phyloP scores from a whole-genome alignment of 225 moss, liverwort and hornwort species.

The Marchantia polymorpha region DNA sequence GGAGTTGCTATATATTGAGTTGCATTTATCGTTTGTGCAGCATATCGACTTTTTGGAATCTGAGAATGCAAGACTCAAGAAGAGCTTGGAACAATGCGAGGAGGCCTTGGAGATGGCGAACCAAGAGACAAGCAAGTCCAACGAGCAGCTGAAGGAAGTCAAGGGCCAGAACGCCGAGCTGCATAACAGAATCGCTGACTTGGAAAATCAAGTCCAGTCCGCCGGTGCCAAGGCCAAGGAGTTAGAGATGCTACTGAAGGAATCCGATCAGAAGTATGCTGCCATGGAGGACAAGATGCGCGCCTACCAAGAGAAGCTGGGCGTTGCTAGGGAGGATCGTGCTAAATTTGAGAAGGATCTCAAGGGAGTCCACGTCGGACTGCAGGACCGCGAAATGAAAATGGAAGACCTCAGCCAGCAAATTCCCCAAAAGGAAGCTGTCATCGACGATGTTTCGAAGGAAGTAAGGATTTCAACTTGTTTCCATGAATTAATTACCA shows the following conservation, averaged over 20 bases:
- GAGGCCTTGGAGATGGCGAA: slow-evolving; percentile 64
- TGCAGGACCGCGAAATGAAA: slow-evolving; percentile 43
- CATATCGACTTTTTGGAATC: slow-evolving; percentile 42
- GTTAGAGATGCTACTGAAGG: slow-evolving; percentile 44
- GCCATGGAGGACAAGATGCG: slow-evolving; percentile 37
- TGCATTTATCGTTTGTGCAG: slow-evolving; percentile 23
- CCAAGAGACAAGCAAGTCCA: slow-evolving; percentile 55
- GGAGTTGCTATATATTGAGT: too few species aligned
- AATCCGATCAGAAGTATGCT: slow-evolving; percentile 30
- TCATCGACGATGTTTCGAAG: slow-evolving; percentile 38
- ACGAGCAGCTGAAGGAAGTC: slow-evolving; percentile 37
- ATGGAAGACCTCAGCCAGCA: slow-evolving; percentile 36
- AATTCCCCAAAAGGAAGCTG: slow-evolving; percentile 28
- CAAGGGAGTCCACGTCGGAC: slow-evolving; percentile 24
- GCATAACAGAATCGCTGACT: slow-evolving; percentile 28
- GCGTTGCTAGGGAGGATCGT: slow-evolving; percentile 30
- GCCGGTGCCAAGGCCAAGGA: slow-evolving; percentile 43
- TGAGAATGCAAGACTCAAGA: slow-evolving; percentile 44
- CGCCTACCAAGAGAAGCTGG: slow-evolving; percentile 35
- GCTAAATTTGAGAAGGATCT: slow-evolving; percentile 31
- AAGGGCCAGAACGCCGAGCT: slow-evolving; percentile 40
- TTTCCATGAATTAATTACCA: too few species aligned
- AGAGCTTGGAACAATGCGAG: slow-evolving; percentile 46
- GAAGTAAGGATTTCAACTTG: slow-evolving; percentile 32
- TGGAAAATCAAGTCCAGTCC: slow-evolving; percentile 36